These are phyloP conservation scores for Pyrenophora teres DNA, from an alignment of 2,329 filamentous ascomycete genomes.

Conservation along the genomic window DNA sequence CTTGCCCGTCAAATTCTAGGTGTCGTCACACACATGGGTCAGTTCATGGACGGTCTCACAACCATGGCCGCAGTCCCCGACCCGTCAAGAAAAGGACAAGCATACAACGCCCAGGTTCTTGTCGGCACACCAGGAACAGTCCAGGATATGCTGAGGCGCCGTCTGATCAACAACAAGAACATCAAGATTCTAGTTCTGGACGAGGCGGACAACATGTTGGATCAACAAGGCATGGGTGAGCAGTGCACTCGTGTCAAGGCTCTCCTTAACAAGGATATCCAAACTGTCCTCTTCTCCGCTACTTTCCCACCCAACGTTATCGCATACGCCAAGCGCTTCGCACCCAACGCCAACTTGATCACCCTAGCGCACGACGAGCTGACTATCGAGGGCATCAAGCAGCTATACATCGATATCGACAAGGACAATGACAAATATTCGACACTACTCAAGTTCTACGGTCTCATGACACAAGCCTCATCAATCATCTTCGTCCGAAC, in stretches of 20 bases:
- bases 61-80: constrained; percentile 85
- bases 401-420: constrained; percentile 95
- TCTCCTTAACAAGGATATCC: constrained; percentile 73
- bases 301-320: constrained; percentile 89
- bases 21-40: constrained; percentile 81
- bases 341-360: constrained; percentile 83
- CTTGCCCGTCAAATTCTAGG: constrained; percentile 91
- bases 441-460: constrained; percentile 89
- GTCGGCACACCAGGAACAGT: constrained; percentile 95
- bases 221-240: constrained; percentile 91
- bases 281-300: constrained; percentile 93
- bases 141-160: constrained; percentile 80
- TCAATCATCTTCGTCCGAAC: constrained; percentile 99
- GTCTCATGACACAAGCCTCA: constrained; percentile 92
- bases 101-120: constrained; percentile 76
- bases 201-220: constrained; percentile 98
- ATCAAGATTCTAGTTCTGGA: constrained; percentile 88
- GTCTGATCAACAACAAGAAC: constrained; percentile 71
- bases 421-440: constrained; percentile 83
- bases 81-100: constrained; percentile 68
- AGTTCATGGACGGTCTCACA: constrained; percentile 75
- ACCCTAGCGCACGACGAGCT: constrained; percentile 88
- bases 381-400: constrained; percentile 95
- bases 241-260: constrained; percentile 89
- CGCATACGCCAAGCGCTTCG: constrained; percentile 80